Evolutionary conservation across 805 yeast genomes (phyloP).

Genomic region (Pichia californica): DNA sequence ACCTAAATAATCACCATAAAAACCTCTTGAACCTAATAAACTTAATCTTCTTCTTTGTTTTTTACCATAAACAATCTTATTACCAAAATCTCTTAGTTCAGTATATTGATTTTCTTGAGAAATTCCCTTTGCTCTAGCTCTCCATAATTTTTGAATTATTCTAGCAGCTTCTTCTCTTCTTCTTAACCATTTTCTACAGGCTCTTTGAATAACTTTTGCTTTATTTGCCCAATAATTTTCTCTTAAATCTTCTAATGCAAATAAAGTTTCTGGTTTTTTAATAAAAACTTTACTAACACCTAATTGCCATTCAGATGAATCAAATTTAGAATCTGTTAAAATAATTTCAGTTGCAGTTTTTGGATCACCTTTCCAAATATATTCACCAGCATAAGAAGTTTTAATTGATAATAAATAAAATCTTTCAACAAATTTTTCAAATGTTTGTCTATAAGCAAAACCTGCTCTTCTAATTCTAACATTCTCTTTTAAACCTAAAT

Average conservation of each 20-base stretch:
- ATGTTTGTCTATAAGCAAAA: slow-evolving; percentile 94
- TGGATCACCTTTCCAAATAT: slow-evolving; percentile 52
- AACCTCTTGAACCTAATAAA: slow-evolving; percentile 79
- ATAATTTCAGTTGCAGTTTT: slow-evolving; percentile 46
- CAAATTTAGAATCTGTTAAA: slow-evolving; percentile 55
- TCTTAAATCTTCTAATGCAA: slow-evolving; percentile 92
- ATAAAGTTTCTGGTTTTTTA: slow-evolving; percentile 93
- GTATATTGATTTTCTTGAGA: slow-evolving; percentile 52
- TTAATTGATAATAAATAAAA: slow-evolving; percentile 80
- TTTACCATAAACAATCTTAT: slow-evolving; percentile 56
- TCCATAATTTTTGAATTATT: slow-evolving; percentile 74
- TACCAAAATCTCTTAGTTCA: slow-evolving; percentile 81
- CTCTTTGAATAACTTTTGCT: slow-evolving; percentile 97
- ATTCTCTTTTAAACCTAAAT: slow-evolving; percentile 92
- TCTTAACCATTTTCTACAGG: slow-evolving; percentile 81
- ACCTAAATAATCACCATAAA: slow-evolving; percentile 88
- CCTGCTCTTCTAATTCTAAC: slow-evolving; percentile 98
- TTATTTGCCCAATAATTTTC: slow-evolving; percentile 97
- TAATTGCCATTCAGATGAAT: slow-evolving; percentile 75
- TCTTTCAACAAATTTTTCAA: slow-evolving; percentile 92
- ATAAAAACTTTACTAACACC: slow-evolving; percentile 91
- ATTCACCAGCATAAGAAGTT: slow-evolving; percentile 87
- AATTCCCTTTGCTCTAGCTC: slow-evolving; percentile 64
- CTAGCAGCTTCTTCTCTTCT: slow-evolving; percentile 84
- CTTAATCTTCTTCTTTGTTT: slow-evolving; percentile 90